Conservation (phyloP, 345 rosid genomes). For the Populus ilicifolia region DNA sequence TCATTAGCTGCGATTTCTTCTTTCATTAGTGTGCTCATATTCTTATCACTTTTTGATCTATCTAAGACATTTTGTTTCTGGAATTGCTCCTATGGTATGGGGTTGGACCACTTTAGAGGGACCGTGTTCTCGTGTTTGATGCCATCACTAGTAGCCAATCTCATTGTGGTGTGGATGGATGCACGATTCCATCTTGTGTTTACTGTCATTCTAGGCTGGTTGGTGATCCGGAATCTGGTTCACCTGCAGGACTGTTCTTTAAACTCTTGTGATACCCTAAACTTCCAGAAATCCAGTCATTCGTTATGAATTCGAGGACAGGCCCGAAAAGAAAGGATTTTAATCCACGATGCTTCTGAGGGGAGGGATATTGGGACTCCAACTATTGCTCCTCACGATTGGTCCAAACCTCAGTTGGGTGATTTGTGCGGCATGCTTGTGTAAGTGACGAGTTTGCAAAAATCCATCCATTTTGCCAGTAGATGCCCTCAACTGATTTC, state of each 20-base stretch:
- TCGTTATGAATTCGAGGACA: background rate
- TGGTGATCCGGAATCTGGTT: background rate
- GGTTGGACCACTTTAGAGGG: background rate
- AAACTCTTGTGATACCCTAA: background rate
- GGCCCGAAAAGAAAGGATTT: background rate
- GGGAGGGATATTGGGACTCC: background rate
- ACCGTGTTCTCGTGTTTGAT: background rate
- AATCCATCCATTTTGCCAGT: background rate
- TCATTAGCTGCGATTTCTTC: background rate
- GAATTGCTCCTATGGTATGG: background rate
- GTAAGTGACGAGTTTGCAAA: no score
- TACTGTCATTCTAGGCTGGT: background rate
- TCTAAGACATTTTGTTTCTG: background rate
- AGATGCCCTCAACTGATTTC: background rate
- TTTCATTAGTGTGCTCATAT: background rate
- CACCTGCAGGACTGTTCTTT: background rate
- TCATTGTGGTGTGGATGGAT: background rate
- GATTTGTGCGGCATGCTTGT: background rate
- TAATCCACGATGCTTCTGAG: background rate
- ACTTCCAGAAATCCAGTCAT: background rate
- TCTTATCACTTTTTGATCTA: background rate
- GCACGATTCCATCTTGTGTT: background rate
- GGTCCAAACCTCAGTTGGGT: background rate
- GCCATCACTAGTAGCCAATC: background rate
- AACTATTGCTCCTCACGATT: background rate